Percentiles rank a stretch among this genome's conserved stretches.
These are phyloP conservation scores for Candida sojae DNA, from an alignment of 1,139 yeast species.

Conservation along the genomic window DNA sequence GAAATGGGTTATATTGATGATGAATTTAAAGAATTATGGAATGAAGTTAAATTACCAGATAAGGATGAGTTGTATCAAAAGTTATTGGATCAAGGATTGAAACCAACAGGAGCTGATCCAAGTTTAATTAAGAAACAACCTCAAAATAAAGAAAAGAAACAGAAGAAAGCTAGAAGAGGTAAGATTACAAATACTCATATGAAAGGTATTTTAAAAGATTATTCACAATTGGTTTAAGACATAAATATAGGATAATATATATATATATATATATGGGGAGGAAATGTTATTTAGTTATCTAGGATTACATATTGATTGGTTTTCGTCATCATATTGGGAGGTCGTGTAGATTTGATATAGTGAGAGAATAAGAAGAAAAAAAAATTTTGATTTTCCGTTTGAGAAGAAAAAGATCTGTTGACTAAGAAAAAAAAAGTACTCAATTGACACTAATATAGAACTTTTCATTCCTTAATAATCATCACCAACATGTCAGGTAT, in stretches of 20 bases:
- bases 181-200: slow-evolving; percentile 95
- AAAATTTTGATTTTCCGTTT: neutral
- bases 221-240: slow-evolving; percentile 44
- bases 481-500: slow-evolving; percentile 16
- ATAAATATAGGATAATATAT: neutral
- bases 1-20: slow-evolving; percentile 73
- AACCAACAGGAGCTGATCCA: slow-evolving; percentile 98
- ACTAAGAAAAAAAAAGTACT: neutral
- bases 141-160: slow-evolving; percentile 67
- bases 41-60: slow-evolving; percentile 73
- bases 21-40: slow-evolving; percentile 87
- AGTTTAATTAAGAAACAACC: slow-evolving; percentile 71
- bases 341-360: neutral
- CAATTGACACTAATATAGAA: neutral
- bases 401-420: neutral
- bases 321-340: neutral
- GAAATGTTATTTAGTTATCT: too few relatives aligned
- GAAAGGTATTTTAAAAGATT: slow-evolving; percentile 93
- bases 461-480: neutral
- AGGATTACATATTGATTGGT: neutral
- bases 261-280: neutral
- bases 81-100: slow-evolving; percentile 79
- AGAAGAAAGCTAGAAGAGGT: slow-evolving; percentile 89
- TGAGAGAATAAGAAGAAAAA: neutral
- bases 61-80: slow-evolving; percentile 74